These are phyloP conservation scores for Epichloe festucae DNA, from an alignment of 2,329 filamentous ascomycete species.

Conservation along the genomic window DNA sequence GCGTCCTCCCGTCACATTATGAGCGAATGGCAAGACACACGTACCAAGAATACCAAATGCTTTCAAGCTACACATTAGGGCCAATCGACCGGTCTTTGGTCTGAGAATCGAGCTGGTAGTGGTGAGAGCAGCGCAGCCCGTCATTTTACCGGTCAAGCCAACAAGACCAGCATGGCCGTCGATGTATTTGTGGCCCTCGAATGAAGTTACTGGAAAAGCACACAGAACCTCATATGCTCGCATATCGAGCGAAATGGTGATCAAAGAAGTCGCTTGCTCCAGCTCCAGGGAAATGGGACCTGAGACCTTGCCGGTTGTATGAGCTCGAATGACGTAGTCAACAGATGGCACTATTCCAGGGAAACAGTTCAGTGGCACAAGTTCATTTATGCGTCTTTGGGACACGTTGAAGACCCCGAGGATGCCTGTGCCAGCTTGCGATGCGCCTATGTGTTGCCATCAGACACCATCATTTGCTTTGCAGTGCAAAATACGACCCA, in stretches of 20 bases:
- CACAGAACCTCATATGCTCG: conserved; percentile 72
- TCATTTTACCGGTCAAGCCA: conserved; percentile 80
- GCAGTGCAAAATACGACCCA: neutral
- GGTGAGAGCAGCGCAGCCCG: conserved; percentile 66
- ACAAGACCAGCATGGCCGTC: conserved; percentile 51
- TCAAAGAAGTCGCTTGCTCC: conserved; percentile 32
- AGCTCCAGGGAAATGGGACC: conserved; percentile 31
- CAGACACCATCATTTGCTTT: neutral
- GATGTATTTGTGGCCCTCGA: conserved; percentile 28
- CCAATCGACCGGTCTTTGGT: conserved; percentile 41
- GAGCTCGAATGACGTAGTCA: conserved; percentile 61
- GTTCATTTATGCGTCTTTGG: conserved; percentile 45
- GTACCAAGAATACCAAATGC: conserved; percentile 62
- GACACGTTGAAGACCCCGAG: conserved; percentile 78
- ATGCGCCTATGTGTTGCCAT: conserved; percentile 23
- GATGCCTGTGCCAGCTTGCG: conserved; percentile 58
- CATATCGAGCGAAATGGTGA: conserved; percentile 49
- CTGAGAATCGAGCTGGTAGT: conserved; percentile 47
- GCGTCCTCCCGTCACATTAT: neutral
- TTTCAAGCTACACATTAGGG: conserved; percentile 59
- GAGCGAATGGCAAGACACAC: conserved; percentile 9
- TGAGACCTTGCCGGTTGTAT: conserved; percentile 52
- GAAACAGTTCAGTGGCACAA: conserved; percentile 60
- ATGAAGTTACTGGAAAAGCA: conserved; percentile 51
- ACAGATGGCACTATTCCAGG: conserved; percentile 48